These are phyloP conservation scores for Arabis hirsuta DNA, from an alignment of 345 rosid species.

Conservation along the genomic window DNA sequence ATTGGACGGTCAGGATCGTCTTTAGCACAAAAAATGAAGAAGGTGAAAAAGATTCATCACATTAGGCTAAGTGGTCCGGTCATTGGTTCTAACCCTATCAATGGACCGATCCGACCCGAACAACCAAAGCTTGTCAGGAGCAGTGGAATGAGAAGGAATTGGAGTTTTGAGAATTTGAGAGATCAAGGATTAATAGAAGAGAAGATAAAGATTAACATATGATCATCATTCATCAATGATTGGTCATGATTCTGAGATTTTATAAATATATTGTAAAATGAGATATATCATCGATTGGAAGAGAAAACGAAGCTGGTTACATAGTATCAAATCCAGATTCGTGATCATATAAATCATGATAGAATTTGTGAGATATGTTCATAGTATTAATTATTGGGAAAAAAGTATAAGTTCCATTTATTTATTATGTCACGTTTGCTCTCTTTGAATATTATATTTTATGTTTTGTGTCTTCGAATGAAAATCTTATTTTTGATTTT, in stretches of 20 bases:
- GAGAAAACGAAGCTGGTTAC: neutral
- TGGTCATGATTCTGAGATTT: slow-evolving; percentile 31
- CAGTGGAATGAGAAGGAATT: slow-evolving; percentile 81
- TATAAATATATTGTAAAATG: neutral
- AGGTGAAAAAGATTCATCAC: slow-evolving; percentile 40
- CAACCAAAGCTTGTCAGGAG: slow-evolving; percentile 72
- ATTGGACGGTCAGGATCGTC: slow-evolving; percentile 36
- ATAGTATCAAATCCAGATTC: slow-evolving; percentile 34
- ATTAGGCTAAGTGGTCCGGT: slow-evolving; percentile 48
- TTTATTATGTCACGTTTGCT: slow-evolving; percentile 9
- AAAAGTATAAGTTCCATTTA: neutral
- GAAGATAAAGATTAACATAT: slow-evolving; percentile 14
- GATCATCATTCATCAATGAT: neutral
- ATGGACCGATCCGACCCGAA: neutral
- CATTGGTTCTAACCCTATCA: slow-evolving; percentile 18
- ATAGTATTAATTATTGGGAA: slow-evolving; percentile 8
- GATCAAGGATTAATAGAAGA: slow-evolving; percentile 41
- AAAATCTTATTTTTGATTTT: neutral
- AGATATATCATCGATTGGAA: slow-evolving; percentile 1
- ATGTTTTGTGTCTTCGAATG: neutral
- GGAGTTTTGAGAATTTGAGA: slow-evolving; percentile 79
- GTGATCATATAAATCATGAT: slow-evolving; percentile 16
- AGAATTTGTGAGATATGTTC: slow-evolving; percentile 21
- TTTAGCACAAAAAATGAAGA: slow-evolving; percentile 48
- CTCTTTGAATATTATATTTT: slow-evolving; percentile 7